A percentile compares a stretch with the other conserved stretches of the same genome.
These are phyloP conservation scores for Liriodendron chinense DNA, from an alignment of 164 flowering plant genomes.

Conservation along the genomic window DNA sequence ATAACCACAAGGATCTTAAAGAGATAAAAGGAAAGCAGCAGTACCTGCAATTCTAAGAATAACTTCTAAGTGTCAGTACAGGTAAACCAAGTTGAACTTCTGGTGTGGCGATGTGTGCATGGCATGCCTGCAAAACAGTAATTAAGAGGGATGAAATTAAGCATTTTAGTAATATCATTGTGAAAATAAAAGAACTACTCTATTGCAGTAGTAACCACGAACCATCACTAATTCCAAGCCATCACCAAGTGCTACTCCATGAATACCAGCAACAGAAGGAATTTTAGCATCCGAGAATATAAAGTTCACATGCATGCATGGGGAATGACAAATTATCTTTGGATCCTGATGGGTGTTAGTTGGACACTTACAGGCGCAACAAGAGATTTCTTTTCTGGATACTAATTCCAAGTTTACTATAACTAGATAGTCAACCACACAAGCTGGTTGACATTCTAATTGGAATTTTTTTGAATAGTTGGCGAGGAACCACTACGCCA, in stretches of 20 bases:
- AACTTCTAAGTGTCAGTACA: conserved; percentile 82
- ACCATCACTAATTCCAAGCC: conserved; percentile 91
- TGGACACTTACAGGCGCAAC: too few species aligned
- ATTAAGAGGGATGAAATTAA: neutral
- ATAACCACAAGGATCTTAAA: neutral
- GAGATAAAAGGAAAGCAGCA: neutral
- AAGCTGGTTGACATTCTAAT: too few species aligned
- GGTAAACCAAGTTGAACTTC: conserved; percentile 85
- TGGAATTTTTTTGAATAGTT: too few species aligned
- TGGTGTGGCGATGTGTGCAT: conserved; percentile 84
- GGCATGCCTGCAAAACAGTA: conserved; percentile 56
- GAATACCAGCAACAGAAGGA: conserved; percentile 87
- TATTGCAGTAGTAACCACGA: conserved; percentile 29
- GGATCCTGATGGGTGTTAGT: too few species aligned
- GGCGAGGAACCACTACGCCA: too few species aligned
- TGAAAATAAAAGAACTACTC: neutral
- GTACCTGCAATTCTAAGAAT: conserved; percentile 93
- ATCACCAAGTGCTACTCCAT: conserved; percentile 97
- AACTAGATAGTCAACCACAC: too few species aligned
- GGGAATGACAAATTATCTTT: too few species aligned
- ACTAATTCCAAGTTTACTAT: too few species aligned
- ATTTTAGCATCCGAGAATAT: conserved; percentile 60
- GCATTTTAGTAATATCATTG: neutral
- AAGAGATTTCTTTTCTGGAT: too few species aligned
- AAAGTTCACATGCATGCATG: neutral